These are phyloP conservation scores for Podaxis rugospora DNA, from an alignment of 768 basidiomycete genomes.

Conservation along the genomic window DNA sequence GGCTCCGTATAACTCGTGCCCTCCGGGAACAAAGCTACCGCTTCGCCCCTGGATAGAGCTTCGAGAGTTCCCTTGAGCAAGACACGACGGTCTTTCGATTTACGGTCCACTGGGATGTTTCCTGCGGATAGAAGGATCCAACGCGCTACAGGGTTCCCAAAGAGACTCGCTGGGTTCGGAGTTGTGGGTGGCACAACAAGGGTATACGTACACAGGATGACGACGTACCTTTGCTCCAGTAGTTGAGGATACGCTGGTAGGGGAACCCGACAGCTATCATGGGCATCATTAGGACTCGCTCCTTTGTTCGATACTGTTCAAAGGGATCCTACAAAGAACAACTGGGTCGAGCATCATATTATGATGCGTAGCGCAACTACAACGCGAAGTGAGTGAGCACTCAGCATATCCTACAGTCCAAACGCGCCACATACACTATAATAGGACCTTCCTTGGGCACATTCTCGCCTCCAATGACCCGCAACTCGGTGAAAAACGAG, in stretches of 20 bases:
- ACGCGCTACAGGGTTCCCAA: constrained; percentile 68
- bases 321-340: constrained; percentile 59
- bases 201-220: neutral
- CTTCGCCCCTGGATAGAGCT: constrained; percentile 71
- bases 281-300: neutral
- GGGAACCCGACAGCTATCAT: constrained; percentile 75
- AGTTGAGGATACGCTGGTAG: constrained; percentile 75
- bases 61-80: constrained; percentile 90
- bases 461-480: constrained; percentile 83
- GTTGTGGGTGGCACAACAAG: neutral
- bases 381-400: neutral
- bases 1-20: constrained; percentile 94
- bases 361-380: constrained; percentile 53
- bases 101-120: constrained; percentile 97
- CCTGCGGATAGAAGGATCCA: constrained; percentile 83
- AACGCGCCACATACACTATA: constrained; percentile 66
- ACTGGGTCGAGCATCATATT: constrained; percentile 95
- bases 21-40: constrained; percentile 92
- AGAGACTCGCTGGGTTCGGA: constrained; percentile 59
- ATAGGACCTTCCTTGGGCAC: constrained; percentile 88
- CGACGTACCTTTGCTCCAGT: constrained; percentile 84
- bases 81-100: constrained; percentile 85
- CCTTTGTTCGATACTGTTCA: neutral
- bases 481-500: constrained; percentile 88
- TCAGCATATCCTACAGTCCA: neutral